phyloP scores from a whole-genome alignment of 768 basidiomycete species.

The Kwoniella bestiolae region DNA sequence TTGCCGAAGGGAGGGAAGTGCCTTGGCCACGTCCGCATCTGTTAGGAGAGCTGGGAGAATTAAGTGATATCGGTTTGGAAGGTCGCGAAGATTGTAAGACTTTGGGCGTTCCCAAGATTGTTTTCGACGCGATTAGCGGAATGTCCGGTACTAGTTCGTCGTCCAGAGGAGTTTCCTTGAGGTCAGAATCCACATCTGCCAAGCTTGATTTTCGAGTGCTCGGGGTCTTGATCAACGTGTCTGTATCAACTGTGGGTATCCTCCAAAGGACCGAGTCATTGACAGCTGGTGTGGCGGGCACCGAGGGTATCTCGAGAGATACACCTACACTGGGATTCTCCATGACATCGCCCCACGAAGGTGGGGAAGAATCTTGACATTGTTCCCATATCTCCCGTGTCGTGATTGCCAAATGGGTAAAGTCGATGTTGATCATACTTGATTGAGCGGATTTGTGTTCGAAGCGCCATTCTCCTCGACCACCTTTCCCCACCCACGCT shows the following conservation, averaged over 20 bases:
- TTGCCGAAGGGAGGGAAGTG: neutral
- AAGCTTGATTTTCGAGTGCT: neutral
- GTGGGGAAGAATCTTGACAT: slow-evolving; percentile 13
- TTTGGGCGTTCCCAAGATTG: neutral
- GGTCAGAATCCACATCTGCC: neutral
- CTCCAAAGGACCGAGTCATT: neutral
- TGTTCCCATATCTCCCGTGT: slow-evolving; percentile 13
- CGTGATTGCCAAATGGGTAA: slow-evolving; percentile 17
- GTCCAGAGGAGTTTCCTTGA: neutral
- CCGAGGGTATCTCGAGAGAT: neutral
- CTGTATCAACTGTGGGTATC: neutral
- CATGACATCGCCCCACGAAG: slow-evolving; percentile 1
- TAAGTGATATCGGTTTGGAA: neutral
- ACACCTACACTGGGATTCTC: neutral
- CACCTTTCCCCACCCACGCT: slow-evolving; percentile 26
- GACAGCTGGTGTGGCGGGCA: neutral
- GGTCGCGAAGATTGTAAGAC: neutral
- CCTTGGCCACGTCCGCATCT: no score
- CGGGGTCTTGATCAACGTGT: neutral
- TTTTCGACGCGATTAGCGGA: neutral
- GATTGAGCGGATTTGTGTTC: neutral
- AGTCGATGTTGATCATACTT: slow-evolving; percentile 10
- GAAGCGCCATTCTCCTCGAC: slow-evolving; percentile 30
- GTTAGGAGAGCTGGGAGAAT: no score
- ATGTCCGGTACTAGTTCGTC: neutral